phyloP scores from a whole-genome alignment of 495 filamentous ascomycete genomes.

The Chlorociboria aeruginascens region DNA sequence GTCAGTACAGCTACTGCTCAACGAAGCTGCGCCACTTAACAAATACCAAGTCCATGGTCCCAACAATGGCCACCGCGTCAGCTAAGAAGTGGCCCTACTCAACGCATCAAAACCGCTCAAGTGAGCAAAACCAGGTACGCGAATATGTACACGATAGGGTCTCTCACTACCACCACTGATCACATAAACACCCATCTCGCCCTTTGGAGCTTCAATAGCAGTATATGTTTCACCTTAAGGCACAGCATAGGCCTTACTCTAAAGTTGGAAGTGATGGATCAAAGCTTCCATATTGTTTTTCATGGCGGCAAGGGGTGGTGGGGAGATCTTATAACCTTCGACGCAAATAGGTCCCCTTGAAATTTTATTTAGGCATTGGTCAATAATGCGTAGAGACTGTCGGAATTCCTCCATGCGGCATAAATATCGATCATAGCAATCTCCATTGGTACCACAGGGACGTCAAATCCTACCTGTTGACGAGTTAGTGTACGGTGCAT shows the following conservation, averaged over 20 bases:
- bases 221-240: constrained; percentile 98
- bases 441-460: constrained; percentile 94
- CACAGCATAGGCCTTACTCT: constrained; percentile 94
- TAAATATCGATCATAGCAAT: constrained; percentile 97
- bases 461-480: too few species aligned
- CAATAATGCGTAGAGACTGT: constrained; percentile 91
- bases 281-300: constrained; percentile 99
- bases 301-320: constrained; percentile 90
- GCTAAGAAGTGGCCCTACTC: constrained; percentile 84
- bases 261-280: constrained; percentile 98
- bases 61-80: constrained; percentile 94
- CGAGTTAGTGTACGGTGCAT: too few species aligned
- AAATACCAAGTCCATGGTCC: constrained; percentile 90
- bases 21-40: too few species aligned
- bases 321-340: constrained; percentile 98
- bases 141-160: constrained; percentile 95
- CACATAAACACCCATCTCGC: constrained; percentile 96
- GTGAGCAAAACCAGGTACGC: constrained; percentile 95
- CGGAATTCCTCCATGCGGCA: constrained; percentile 99
- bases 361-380: constrained; percentile 99
- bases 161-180: constrained; percentile 92
- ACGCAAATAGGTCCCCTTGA: constrained; percentile 84
- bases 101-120: constrained; percentile 88
- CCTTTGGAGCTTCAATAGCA: constrained; percentile 96
- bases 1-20: too few species aligned